Percentiles rank a stretch among this genome's conserved stretches.
Conservation (phyloP, 108 stramenopile genomes). For the Cyclostephanos invisitatus region DNA sequence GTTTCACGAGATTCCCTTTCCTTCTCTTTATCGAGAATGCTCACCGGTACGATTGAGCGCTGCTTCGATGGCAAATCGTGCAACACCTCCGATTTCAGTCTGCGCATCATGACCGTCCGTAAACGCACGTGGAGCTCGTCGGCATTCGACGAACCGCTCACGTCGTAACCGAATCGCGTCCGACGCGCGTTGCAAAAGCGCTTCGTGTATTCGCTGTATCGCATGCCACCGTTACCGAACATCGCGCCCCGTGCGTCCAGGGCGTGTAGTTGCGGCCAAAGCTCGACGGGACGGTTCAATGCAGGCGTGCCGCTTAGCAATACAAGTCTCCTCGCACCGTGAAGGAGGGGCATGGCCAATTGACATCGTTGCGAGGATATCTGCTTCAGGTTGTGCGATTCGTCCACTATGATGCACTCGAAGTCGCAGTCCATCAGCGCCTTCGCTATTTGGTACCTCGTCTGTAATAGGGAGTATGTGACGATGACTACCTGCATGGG, state of each 20-base stretch:
- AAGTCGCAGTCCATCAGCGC: slow-evolving; percentile 55
- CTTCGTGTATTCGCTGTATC: slow-evolving; percentile 67
- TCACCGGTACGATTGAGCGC: slow-evolving; percentile 67
- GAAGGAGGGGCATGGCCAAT: slow-evolving; percentile 72
- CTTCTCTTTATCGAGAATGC: slow-evolving; percentile 38
- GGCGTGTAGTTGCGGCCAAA: slow-evolving; percentile 82
- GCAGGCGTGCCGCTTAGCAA: slow-evolving; percentile 91
- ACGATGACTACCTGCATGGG: slow-evolving; percentile 66
- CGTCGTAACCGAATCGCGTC: slow-evolving; percentile 76
- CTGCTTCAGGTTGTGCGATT: slow-evolving; percentile 89
- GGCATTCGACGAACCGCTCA: slow-evolving; percentile 62
- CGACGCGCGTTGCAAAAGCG: slow-evolving; percentile 76
- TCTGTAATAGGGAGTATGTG: slow-evolving; percentile 70
- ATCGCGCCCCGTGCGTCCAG: slow-evolving; percentile 60
- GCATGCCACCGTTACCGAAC: slow-evolving; percentile 49
- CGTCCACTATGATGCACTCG: slow-evolving; percentile 83
- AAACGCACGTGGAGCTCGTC: slow-evolving; percentile 81
- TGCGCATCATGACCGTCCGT: slow-evolving; percentile 81
- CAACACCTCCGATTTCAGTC: slow-evolving; percentile 85
- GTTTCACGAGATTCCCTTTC: slow-evolving; percentile 42
- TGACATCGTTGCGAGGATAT: slow-evolving; percentile 73
- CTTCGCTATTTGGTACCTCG: slow-evolving; percentile 48
- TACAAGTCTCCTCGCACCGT: slow-evolving; percentile 63
- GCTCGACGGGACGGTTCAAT: slow-evolving; percentile 86
- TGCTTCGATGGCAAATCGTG: slow-evolving; percentile 86